Base-by-base conservation (phyloP, 176 grass and related monocot species). In the Avena insularis region DNA sequence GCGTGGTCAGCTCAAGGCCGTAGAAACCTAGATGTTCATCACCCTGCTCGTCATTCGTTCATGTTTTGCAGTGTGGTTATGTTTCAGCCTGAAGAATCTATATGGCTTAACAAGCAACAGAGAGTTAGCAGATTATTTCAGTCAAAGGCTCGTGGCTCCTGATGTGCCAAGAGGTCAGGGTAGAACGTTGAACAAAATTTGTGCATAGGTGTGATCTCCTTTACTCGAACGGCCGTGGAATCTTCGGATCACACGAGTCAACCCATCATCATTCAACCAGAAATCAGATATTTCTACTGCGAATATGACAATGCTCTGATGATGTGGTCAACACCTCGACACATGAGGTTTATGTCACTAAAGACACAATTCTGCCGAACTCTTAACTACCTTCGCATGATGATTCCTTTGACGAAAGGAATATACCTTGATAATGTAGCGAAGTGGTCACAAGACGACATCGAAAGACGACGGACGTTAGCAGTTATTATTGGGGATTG, bases 361-460 rank as follows among this genome's bases (percentile, higher is more conserved):
- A 8, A 36, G 43, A 79, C 56, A 60, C 20, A 59, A 60, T 14
- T 7, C 19, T 27, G 13, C 64, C 40, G 53, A 20, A 49, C 29
- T 75, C 36, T 5, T 25, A 45, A 43, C 40, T 43, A 43, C 40
- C n/a, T 36, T 70, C 9, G 23, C 7, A 21, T 14, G 27, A 40
- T 72, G 81, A 54, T 84, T 79, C 64, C 78, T 63, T 4, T 1
- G 16, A 63, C 31, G 13, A 35, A 56, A 56, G 12, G 75, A 74
- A 80, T 74, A 80, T 80, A 36, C 82, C 33, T 25, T 9, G 9
- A 35, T 12, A 11, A 17, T 19, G 60, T 21, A 9, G 62, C 3
- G 29, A 53, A 82, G 9, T 10, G 2, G 45, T 15, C 19, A 3
- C 27, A 68, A 51, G 21, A 12, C 64, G 62, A 82, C 79, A 82